Conservation (phyloP, 495 filamentous ascomycete species). For the Mytilinidion resinicola region DNA sequence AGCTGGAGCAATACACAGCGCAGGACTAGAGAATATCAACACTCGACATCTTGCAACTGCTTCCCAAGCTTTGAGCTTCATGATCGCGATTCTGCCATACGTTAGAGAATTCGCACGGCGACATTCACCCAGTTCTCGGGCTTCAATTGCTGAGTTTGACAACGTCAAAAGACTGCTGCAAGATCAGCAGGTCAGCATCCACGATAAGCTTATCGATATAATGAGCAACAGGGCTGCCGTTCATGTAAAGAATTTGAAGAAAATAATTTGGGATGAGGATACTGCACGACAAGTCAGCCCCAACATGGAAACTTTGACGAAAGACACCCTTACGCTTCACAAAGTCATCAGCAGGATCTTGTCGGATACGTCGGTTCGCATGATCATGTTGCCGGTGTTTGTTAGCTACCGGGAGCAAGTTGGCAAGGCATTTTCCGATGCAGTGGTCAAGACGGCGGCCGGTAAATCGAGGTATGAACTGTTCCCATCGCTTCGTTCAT, state of each 20-base stretch:
- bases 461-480: conserved; percentile 65
- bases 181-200: conserved; percentile 88
- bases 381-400: conserved; percentile 91
- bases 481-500: background rate
- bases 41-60: conserved; percentile 92
- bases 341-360: conserved; percentile 82
- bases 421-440: conserved; percentile 64
- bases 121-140: conserved; percentile 54
- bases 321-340: conserved; percentile 83
- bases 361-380: conserved; percentile 64
- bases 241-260: conserved; percentile 69
- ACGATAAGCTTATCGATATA: conserved; percentile 93
- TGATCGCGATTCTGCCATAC: conserved; percentile 81
- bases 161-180: conserved; percentile 82
- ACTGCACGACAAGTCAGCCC: conserved; percentile 46
- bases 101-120: conserved; percentile 85
- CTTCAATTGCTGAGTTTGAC: conserved; percentile 79
- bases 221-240: conserved; percentile 73
- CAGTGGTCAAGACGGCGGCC: conserved; percentile 56
- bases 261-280: conserved; percentile 62
- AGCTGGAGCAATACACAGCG: conserved; percentile 84
- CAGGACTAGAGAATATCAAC: conserved; percentile 91
- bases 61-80: conserved; percentile 82
- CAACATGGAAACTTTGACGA: conserved; percentile 88
- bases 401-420: conserved; percentile 78